Evolutionary conservation across 257 asterid species (phyloP).

Genomic region (Coffea eugenioides): DNA sequence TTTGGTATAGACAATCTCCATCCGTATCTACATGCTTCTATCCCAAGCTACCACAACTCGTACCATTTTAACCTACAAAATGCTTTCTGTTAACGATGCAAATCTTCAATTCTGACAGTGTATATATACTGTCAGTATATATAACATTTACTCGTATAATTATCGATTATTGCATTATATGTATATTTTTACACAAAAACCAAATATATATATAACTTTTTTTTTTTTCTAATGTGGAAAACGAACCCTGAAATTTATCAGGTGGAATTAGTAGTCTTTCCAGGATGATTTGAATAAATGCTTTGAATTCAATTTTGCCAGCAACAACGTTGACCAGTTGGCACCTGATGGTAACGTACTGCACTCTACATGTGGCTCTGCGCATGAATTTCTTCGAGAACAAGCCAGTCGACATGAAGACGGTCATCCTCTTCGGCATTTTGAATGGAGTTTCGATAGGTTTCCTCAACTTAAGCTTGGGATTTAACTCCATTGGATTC

Average conservation of each 20-base stretch:
- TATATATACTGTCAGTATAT: no score
- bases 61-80: background rate
- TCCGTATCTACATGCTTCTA: background rate
- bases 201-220: no score
- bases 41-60: background rate
- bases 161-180: no score
- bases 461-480: slow-evolving; percentile 84
- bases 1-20: slow-evolving; percentile 48
- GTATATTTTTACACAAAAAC: no score
- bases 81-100: background rate
- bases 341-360: slow-evolving; percentile 92
- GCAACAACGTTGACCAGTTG: slow-evolving; percentile 95
- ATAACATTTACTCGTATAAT: no score
- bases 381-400: slow-evolving; percentile 72
- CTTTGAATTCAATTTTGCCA: slow-evolving; percentile 23
- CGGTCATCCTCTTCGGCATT: slow-evolving; percentile 62
- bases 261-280: background rate
- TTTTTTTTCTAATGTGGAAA: no score
- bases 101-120: background rate
- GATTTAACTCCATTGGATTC: slow-evolving; percentile 89
- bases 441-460: slow-evolving; percentile 88
- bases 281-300: background rate
- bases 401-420: slow-evolving; percentile 71
- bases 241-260: no score
- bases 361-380: slow-evolving; percentile 75